Evolutionary conservation across 208 protist genomes (phyloP), one percentile per base, ranked within the genome.

Genomic region (Blastocrithidia nonstop): DNA sequence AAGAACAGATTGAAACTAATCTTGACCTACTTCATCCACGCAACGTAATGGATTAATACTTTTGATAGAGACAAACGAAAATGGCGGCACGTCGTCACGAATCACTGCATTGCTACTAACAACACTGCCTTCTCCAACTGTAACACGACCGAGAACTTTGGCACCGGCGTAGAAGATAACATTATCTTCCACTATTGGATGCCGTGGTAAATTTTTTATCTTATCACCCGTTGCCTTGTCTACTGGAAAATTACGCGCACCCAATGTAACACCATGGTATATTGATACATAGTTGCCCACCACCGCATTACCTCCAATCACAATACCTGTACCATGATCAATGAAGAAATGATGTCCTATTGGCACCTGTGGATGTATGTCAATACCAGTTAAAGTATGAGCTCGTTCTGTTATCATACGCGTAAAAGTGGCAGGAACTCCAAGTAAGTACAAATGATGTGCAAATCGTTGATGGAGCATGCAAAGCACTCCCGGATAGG

Each of bases 301-400:
- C 40, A 88, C 54, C 2, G 83, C 70, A 2, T 79, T 94, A 21
- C 65, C 79, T 8, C 86, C 86, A 33, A 94, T 80, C 5, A 94
- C 85, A 35, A 94, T 63, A 27, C 86, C 86, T 9, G 68, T 86
- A 28, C 80, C 86, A 70, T 94, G 86, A 55, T 94, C 86, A 53
- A 94, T 87, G 52, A 87, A 87, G 39, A 90, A 85, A 58, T 83
- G 74, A 41, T 81, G 65, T 4, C 82, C 82, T 31, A 94, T 80
- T 3, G 57, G 37, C 5, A 83, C 83, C 35, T 47, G 44, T 5
- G 86, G 86, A 61, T 94, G 86, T 36, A 94, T 94, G 42, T 94
- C 86, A 37, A 94, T 79, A 5, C 68, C 76, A 6, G 76, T 86
- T 16, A 47, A 17, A 3, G 63, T 48, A 45, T 86, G 76, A 19